A percentile compares a stretch with the other conserved stretches of the same genome.
Evolutionary conservation across 805 yeast species (phyloP).

Genomic region (Wickerhamiella spandovensis): DNA sequence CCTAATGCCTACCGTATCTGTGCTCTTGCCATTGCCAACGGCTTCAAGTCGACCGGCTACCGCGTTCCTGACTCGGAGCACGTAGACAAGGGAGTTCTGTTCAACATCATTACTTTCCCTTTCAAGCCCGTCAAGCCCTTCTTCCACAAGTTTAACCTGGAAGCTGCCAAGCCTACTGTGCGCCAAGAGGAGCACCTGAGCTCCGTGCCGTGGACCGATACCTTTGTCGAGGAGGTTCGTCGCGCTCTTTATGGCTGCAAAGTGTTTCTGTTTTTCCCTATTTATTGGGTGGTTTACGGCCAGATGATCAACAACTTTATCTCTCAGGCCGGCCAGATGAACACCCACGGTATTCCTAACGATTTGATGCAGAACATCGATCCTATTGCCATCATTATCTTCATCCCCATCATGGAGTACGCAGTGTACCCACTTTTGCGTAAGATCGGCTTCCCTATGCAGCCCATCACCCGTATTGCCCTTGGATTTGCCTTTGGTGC

Average conservation of each 20-base stretch:
- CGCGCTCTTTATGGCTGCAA: slow-evolving; percentile 59
- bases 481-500: slow-evolving; percentile 57
- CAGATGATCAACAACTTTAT: slow-evolving; percentile 64
- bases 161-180: slow-evolving; percentile 44
- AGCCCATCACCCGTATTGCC: slow-evolving; percentile 59
- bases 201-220: slow-evolving; percentile 44
- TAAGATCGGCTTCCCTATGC: slow-evolving; percentile 38
- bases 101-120: slow-evolving; percentile 5
- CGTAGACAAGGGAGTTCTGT: slow-evolving; percentile 4
- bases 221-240: slow-evolving; percentile 58
- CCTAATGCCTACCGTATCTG: slow-evolving; percentile 37
- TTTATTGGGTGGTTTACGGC: slow-evolving; percentile 62
- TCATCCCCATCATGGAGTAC: slow-evolving; percentile 59
- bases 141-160: slow-evolving; percentile 25
- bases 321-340: slow-evolving; percentile 63
- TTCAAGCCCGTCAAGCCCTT: slow-evolving; percentile 10
- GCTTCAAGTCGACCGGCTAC: slow-evolving; percentile 21
- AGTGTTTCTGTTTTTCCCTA: slow-evolving; percentile 56
- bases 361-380: slow-evolving; percentile 67
- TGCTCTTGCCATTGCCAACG: slow-evolving; percentile 34
- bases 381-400: slow-evolving; percentile 62
- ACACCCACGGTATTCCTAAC: slow-evolving; percentile 65
- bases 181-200: slow-evolving; percentile 32
- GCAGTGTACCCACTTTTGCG: slow-evolving; percentile 43
- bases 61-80: not conserved